phyloP scores from a whole-genome alignment of 208 protist species.

The Balamuthia mandrillaris region DNA sequence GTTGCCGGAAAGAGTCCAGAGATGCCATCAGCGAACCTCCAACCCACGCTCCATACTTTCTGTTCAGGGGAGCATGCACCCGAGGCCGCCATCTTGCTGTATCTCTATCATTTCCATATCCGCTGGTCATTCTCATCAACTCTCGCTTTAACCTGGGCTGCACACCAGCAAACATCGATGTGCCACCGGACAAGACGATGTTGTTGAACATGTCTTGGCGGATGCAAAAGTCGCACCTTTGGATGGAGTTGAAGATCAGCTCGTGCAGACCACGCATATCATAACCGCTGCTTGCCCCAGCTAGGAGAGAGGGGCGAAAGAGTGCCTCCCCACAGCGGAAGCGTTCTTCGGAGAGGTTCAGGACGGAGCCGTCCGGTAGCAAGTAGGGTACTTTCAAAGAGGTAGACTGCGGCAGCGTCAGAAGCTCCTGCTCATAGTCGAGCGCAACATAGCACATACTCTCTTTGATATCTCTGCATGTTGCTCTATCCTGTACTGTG shows the following conservation, averaged over 20 bases:
- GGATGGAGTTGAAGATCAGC: conserved; percentile 93
- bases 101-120: no score
- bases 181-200: conserved; percentile 91
- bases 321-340: conserved; percentile 92
- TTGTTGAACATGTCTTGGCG: conserved; percentile 92
- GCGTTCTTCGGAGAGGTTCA: conserved; percentile 67
- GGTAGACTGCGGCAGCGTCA: conserved; percentile 45
- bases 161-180: conserved; percentile 87
- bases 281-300: no score
- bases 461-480: conserved; percentile 89
- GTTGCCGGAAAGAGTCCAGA: conserved; percentile 68
- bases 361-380: conserved; percentile 85
- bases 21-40: conserved; percentile 77
- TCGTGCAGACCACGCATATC: conserved; percentile 91
- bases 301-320: conserved; percentile 92
- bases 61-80: conserved; percentile 50
- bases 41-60: conserved; percentile 75
- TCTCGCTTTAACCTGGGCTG: conserved; percentile 94
- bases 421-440: conserved; percentile 95
- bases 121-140: conserved; percentile 93
- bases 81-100: no score
- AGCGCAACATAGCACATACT: conserved; percentile 56
- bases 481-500: conserved; percentile 91
- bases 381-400: conserved; percentile 77
- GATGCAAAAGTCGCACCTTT: conserved; percentile 91